These are phyloP conservation scores for Pseudopithomyces maydicus DNA, from an alignment of 2,329 filamentous ascomycete genomes.

Conservation along the genomic window DNA sequence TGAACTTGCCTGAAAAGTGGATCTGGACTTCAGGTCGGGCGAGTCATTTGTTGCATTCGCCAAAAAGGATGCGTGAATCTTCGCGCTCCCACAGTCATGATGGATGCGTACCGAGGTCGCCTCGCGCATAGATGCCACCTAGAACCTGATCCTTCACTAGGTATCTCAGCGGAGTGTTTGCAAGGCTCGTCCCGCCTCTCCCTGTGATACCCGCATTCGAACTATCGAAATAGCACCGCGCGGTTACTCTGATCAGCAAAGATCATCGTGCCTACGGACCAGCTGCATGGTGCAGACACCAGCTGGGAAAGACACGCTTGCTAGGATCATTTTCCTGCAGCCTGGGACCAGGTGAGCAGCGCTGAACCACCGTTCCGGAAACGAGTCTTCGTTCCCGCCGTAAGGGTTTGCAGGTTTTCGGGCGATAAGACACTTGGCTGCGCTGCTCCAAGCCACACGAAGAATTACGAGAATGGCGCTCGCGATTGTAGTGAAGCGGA, in stretches of 20 bases:
- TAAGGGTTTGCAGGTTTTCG: not conserved
- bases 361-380: slow-evolving; percentile 5
- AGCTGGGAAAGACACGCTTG: not conserved
- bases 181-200: slow-evolving; percentile 4
- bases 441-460: not conserved
- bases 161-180: not conserved
- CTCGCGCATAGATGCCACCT: not conserved
- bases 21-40: not conserved
- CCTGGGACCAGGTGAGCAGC: not conserved
- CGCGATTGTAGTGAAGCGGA: not conserved
- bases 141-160: not conserved
- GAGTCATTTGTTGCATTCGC: not conserved
- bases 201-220: not conserved
- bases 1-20: not conserved
- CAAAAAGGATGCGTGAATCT: not conserved
- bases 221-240: not conserved
- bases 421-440: not conserved
- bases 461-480: slow-evolving; percentile 2
- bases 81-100: not conserved
- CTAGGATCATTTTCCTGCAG: not conserved
- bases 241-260: not conserved
- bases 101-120: not conserved
- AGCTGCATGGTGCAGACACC: not conserved
- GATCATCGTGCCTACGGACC: not conserved
- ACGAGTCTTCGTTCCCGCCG: not conserved